phyloP scores from a whole-genome alignment of 2,329 filamentous ascomycete species.

The Cytospora piceae region DNA sequence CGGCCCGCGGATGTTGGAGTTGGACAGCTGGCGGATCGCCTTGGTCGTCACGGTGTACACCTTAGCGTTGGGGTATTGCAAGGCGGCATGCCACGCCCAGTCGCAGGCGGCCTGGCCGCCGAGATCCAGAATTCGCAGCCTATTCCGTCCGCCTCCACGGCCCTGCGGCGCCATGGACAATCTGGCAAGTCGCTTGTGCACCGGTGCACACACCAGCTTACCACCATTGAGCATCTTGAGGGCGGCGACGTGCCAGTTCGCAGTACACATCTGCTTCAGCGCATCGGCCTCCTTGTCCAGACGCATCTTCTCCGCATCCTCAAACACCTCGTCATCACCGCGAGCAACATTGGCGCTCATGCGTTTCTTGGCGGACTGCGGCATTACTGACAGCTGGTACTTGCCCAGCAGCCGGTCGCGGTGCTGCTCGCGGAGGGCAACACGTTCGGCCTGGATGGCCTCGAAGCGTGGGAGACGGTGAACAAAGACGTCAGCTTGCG shows the following conservation, averaged over 20 bases:
- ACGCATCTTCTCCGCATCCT: conserved; percentile 66
- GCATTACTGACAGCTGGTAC: conserved; percentile 74
- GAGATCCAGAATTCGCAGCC: conserved; percentile 74
- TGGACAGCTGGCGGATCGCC: conserved; percentile 69
- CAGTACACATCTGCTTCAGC: conserved; percentile 68
- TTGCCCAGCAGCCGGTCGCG: conserved; percentile 83
- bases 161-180: conserved; percentile 53
- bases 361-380: conserved; percentile 71
- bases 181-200: conserved; percentile 63
- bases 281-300: conserved; percentile 82
- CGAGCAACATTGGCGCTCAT: conserved; percentile 74
- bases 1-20: conserved; percentile 79
- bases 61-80: conserved; percentile 82
- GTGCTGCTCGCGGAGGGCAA: conserved; percentile 73
- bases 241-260: conserved; percentile 65
- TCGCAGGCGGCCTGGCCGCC: conserved; percentile 84
- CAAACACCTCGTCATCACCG: conserved; percentile 66
- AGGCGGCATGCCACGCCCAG: conserved; percentile 94
- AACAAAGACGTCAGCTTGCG: conserved; percentile 76
- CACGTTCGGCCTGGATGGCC: conserved; percentile 80
- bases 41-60: conserved; percentile 87
- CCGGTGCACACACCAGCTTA: conserved; percentile 65
- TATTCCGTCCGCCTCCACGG: conserved; percentile 39
- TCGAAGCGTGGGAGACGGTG: conserved; percentile 86
- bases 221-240: conserved; percentile 66